These are phyloP conservation scores for Penicillium desertorum DNA, from an alignment of 495 filamentous ascomycete species.

Conservation along the genomic window DNA sequence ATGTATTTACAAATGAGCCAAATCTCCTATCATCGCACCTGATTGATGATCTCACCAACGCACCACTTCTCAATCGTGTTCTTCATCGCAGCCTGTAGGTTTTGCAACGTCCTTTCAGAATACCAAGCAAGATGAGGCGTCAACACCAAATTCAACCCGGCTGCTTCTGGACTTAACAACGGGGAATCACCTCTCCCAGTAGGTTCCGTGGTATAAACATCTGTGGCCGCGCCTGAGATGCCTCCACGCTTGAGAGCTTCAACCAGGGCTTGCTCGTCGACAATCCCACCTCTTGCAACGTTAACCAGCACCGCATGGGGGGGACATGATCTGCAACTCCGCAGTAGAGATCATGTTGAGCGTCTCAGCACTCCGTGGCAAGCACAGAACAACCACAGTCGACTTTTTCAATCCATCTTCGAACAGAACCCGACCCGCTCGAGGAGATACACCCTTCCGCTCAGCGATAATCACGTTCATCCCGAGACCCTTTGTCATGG, in stretches of 20 bases:
- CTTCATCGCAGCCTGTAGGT: constrained; percentile 31
- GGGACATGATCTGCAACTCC: constrained; percentile 52
- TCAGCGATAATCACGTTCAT: constrained; percentile 55
- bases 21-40: constrained; percentile 1
- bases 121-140: constrained; percentile 46
- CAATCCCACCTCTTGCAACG: constrained; percentile 56
- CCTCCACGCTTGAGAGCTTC: constrained; percentile 41
- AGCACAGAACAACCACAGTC: constrained; percentile 48
- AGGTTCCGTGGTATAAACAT: constrained; percentile 56
- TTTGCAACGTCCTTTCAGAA: constrained; percentile 35
- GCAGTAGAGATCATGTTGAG: constrained; percentile 43
- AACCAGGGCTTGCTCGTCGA: constrained; percentile 52
- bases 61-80: constrained; percentile 27
- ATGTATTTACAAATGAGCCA: background rate
- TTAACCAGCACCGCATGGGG: constrained; percentile 53
- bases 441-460: constrained; percentile 38
- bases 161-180: constrained; percentile 17
- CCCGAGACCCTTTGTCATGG: constrained; percentile 37
- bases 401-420: constrained; percentile 39
- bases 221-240: constrained; percentile 53
- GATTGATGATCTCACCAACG: constrained; percentile 16
- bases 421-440: constrained; percentile 44
- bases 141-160: constrained; percentile 37
- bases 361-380: constrained; percentile 46
- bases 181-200: constrained; percentile 31